Conservation (phyloP, 1,139 yeast species). For the Geotrichum restrictum region DNA sequence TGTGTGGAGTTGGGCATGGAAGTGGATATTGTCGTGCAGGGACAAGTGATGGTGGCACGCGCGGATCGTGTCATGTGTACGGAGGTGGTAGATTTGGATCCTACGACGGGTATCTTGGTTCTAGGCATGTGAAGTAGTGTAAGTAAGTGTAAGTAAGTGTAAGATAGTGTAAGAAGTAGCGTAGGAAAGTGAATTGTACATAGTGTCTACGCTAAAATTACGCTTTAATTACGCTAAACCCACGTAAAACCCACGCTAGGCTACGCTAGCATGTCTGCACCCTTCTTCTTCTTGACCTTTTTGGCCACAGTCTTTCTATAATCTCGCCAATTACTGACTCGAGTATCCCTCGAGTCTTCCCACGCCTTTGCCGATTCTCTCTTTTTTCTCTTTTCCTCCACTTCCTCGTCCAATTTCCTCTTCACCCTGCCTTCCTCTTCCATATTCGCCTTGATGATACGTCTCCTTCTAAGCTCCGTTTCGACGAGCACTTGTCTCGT, state of each 20-base stretch:
- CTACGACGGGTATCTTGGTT: conserved; percentile 34
- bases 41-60: conserved; percentile 6
- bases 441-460: conserved; percentile 40
- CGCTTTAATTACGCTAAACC: no score
- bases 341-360: conserved; percentile 58
- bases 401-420: conserved; percentile 40
- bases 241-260: no score
- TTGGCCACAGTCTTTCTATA: conserved; percentile 42
- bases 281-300: conserved; percentile 43
- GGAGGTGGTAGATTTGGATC: conserved; percentile 34
- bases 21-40: conserved; percentile 28
- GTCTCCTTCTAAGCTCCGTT: conserved; percentile 43
- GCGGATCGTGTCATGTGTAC: conserved; percentile 39
- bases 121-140: conserved; percentile 28
- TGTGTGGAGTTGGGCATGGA: conserved; percentile 32
- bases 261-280: conserved; percentile 39
- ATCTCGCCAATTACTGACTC: conserved; percentile 61
- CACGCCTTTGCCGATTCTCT: conserved; percentile 49
- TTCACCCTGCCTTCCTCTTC: conserved; percentile 44
- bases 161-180: no score
- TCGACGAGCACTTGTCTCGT: conserved; percentile 47
- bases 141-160: not conserved
- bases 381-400: conserved; percentile 42
- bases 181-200: no score
- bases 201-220: no score